Evolutionary conservation across 306 rosid genomes (phyloP), one percentile per base, ranked within the genome.

Genomic region (Rosa rugosa): DNA sequence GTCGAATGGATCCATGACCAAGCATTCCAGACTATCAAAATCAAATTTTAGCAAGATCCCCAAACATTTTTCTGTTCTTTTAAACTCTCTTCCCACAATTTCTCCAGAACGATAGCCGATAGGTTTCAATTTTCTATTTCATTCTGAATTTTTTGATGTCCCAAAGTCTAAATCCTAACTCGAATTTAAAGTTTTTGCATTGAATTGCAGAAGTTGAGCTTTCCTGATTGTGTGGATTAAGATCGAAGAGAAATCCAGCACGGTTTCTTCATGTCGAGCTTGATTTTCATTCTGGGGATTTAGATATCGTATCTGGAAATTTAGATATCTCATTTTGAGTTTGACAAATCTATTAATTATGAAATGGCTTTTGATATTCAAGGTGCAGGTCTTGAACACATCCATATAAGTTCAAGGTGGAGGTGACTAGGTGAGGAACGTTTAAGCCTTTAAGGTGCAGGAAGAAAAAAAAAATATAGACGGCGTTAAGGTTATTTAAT

Each of bases 261-360:
- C 97, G 98, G 94, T 71, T 93, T 93, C 81, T 74, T 93, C 83
- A 87, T 91, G 47, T 91, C 98, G 41, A 81, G 91, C 81, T 87
- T 91, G 75, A 91, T 93, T 76, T 93, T 91, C 82, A 49, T 44
- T 54, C 88, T 87, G 83, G 76, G 36, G 36, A 31, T 31, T 31
- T 31, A 31, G 36, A 27, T 27, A 27, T 1, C 31, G 1, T 27
- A 27, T 27, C 31, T 27, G 31, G 31, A 27, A 27, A 31, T 31
- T 31, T 31, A 31, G 36, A 31, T 31, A 31, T 31, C 36, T 31
- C 36, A 31, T 31, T 1, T 31, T 31, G 36, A 31, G 36, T 31
- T 31, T 31, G 36, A 31, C 36, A 31, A 2, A 0, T 31, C 36
- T 31, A 31, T 31, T 31, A 31, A 31, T 31, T 2, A 31, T 31